Percentiles rank a stretch among this genome's conserved stretches.
These are phyloP conservation scores for Leccinellum albellum DNA, from an alignment of 768 basidiomycete species.

Conservation along the genomic window DNA sequence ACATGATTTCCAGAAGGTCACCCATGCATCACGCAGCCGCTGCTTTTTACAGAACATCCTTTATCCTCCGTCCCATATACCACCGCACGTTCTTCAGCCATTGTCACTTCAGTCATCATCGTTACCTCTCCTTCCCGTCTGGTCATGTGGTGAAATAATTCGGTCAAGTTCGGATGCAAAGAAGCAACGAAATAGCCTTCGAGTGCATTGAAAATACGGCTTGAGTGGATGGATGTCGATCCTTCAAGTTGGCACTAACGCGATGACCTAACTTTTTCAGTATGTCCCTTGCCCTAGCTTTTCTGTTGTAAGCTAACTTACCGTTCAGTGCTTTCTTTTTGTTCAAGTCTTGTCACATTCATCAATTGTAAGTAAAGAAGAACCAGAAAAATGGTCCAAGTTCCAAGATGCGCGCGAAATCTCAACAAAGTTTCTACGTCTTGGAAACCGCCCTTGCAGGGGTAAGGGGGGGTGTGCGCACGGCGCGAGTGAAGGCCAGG, in stretches of 20 bases:
- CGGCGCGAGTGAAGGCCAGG: too few species aligned
- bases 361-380: background rate
- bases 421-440: background rate
- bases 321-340: background rate
- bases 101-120: background rate
- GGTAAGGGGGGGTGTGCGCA: too few species aligned
- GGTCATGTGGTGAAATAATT: conserved; percentile 22
- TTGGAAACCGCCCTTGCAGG: background rate
- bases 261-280: background rate
- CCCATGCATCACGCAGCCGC: background rate
- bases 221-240: conserved; percentile 12
- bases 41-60: conserved; percentile 1
- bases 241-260: conserved; percentile 6
- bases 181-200: conserved; percentile 9
- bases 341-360: background rate
- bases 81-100: background rate
- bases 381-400: background rate
- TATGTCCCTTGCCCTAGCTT: background rate
- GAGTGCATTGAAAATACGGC: conserved; percentile 8
- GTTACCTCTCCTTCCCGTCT: background rate
- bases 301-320: background rate
- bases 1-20: background rate
- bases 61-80: background rate
- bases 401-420: background rate
- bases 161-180: conserved; percentile 5